A percentile compares a stretch with the other conserved stretches of the same genome.
These are phyloP conservation scores for Meyerozyma smithsonii DNA, from an alignment of 1,139 yeast genomes.

Conservation along the genomic window DNA sequence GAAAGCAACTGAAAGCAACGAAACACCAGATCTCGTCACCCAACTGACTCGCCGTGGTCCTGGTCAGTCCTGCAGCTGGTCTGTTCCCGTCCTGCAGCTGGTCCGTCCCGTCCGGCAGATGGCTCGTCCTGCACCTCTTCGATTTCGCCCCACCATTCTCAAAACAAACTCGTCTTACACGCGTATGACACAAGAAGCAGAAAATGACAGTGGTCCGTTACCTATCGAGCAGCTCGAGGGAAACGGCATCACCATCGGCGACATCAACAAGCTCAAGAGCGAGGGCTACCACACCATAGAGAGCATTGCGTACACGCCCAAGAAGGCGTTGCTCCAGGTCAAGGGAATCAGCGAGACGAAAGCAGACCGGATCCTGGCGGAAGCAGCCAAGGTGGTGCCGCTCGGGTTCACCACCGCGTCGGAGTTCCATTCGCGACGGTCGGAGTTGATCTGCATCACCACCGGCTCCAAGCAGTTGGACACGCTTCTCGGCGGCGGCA, in stretches of 20 bases:
- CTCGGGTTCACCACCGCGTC: slow-evolving; percentile 98
- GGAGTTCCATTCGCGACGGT: slow-evolving; percentile 85
- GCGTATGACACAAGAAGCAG: slow-evolving; percentile 19
- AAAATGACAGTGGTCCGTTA: slow-evolving; percentile 43
- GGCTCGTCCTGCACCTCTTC: too few species aligned
- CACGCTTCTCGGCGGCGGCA: slow-evolving; percentile 92
- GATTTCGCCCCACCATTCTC: too few species aligned
- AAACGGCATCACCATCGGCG: slow-evolving; percentile 79
- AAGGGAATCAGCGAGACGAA: slow-evolving; percentile 96
- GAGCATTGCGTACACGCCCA: slow-evolving; percentile 85
- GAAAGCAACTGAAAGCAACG: too few species aligned
- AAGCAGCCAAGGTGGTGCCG: slow-evolving; percentile 85
- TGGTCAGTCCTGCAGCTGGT: too few species aligned
- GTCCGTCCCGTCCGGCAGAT: too few species aligned
- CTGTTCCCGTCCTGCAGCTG: too few species aligned
- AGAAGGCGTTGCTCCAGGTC: slow-evolving; percentile 67
- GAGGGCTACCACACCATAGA: slow-evolving; percentile 90
- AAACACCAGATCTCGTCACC: too few species aligned
- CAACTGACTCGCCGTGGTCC: too few species aligned
- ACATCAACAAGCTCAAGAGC: slow-evolving; percentile 73
- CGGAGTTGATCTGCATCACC: slow-evolving; percentile 86
- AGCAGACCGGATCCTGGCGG: slow-evolving; percentile 78
- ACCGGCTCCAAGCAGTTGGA: slow-evolving; percentile 95
- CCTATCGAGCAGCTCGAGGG: slow-evolving; percentile 56
- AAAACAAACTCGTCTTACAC: neutral